These are phyloP conservation scores for Phylloporus scabripes DNA, from an alignment of 768 basidiomycete species.

Conservation along the genomic window DNA sequence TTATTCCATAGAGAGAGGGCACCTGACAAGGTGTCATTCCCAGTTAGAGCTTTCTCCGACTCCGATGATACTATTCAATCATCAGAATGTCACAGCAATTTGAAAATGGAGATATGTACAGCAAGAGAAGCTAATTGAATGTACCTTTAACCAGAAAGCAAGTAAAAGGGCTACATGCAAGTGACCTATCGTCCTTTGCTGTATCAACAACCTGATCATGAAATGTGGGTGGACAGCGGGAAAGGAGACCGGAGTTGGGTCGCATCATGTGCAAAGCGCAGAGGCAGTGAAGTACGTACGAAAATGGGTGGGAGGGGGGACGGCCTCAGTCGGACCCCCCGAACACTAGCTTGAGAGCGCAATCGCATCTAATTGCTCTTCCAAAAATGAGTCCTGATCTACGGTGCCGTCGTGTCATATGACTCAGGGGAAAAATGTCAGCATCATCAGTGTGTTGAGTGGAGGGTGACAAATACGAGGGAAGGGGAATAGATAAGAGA, in stretches of 20 bases:
- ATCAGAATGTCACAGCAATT: neutral
- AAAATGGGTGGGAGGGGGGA: too few relatives aligned
- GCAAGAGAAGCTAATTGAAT: neutral
- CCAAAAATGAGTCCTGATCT: neutral
- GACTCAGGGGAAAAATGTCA: neutral
- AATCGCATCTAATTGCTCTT: neutral
- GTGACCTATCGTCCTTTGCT: neutral
- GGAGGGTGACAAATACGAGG: neutral
- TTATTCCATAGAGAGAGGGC: too few relatives aligned
- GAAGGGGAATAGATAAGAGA: neutral
- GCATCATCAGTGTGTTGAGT: neutral
- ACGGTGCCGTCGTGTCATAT: neutral
- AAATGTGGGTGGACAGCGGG: neutral
- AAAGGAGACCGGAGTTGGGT: neutral
- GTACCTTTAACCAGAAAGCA: slow-evolving; percentile 5
- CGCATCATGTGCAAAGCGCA: neutral
- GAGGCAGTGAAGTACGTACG: neutral
- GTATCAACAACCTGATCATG: neutral
- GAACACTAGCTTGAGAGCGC: neutral
- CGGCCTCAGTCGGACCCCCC: too few relatives aligned
- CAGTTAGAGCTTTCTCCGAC: too few relatives aligned
- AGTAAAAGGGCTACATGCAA: neutral
- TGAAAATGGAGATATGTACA: neutral
- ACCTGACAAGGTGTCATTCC: too few relatives aligned
- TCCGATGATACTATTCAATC: too few relatives aligned